Conservation (phyloP, 1,284 basidiomycete species). For the Leccinum proliferum region DNA sequence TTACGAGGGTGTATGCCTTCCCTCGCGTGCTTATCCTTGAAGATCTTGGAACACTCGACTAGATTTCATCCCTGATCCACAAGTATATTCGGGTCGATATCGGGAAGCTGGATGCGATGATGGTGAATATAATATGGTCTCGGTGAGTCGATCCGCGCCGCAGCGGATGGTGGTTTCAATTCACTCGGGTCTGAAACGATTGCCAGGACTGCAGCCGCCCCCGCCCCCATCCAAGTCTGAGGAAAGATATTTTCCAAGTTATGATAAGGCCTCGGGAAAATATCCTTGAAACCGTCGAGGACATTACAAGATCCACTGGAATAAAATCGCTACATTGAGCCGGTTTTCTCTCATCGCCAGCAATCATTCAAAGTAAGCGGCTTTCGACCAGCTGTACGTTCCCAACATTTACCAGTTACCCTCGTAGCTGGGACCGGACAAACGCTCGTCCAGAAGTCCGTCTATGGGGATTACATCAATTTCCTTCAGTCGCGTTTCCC, state of each 20-base stretch:
- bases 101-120: slow-evolving; percentile 56
- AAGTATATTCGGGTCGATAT: slow-evolving; percentile 74
- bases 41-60: slow-evolving; percentile 10
- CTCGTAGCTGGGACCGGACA: slow-evolving; percentile 73
- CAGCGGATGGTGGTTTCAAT: slow-evolving; percentile 75
- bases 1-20: slow-evolving; percentile 51
- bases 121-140: slow-evolving; percentile 57
- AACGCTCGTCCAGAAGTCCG: slow-evolving; percentile 67
- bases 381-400: slow-evolving; percentile 72
- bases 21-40: not conserved
- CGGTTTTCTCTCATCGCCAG: slow-evolving; percentile 70
- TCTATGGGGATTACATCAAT: slow-evolving; percentile 75
- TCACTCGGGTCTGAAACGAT: slow-evolving; percentile 72
- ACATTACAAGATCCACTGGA: slow-evolving; percentile 74
- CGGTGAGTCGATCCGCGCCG: slow-evolving; percentile 74
- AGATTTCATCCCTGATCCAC: slow-evolving; percentile 69
- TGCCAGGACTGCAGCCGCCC: slow-evolving; percentile 65
- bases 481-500: slow-evolving; percentile 71
- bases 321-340: slow-evolving; percentile 76
- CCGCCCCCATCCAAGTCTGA: slow-evolving; percentile 73
- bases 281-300: slow-evolving; percentile 57
- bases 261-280: slow-evolving; percentile 73
- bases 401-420: slow-evolving; percentile 80
- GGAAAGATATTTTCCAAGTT: slow-evolving; percentile 74
- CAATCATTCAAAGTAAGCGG: slow-evolving; percentile 58